Evolutionary conservation across 2,329 filamentous ascomycete genomes (phyloP), one percentile per base, ranked within the genome.

Genomic region (Paraphaeosphaeria sporulosa): DNA sequence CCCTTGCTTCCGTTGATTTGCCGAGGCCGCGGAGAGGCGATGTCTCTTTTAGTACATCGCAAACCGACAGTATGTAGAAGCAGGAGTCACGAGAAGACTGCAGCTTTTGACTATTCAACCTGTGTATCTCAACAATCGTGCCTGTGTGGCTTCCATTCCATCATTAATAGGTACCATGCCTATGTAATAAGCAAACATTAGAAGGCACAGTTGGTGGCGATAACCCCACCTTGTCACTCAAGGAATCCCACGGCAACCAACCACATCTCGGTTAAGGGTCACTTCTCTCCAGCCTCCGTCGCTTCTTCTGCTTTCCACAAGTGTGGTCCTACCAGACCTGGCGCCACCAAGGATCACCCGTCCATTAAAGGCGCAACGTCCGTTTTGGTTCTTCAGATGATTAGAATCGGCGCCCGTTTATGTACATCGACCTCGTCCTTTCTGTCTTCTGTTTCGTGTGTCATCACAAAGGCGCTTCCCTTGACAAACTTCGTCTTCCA

Each of bases 401-500:
- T 17, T 8, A 56, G 55, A 27, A 23, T 58, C 5, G 55, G 34
- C 21, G 59, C 54, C 40, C n/a, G n/a, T n/a, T 17, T 19, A 48
- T 55, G 59, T 17, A 55, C 51, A 9, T 58, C 51, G 7, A 4
- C 36, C 32, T 8, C 15, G 19, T 52, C 23, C 12, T 57, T 21
- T 25, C 23, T 47, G n/a, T 63, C 60, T n/a, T n/a, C 27, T 17
- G 53, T 60, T 12, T 3, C 30, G 27, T 60, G 60, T 15, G 52
- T 56, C 52, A 62, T 60, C 15, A 60, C 60, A 42, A 60, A 55
- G 30, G 48, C 58, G 49, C 60, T 63, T 21, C 57, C 60, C 38
- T 55, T 57, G 4, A 48, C 54, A 27, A 63, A n/a, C n/a, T n/a
- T n/a, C n/a, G n/a, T n/a, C n/a, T n/a, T n/a, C n/a, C n/a, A n/a